phyloP scores from a whole-genome alignment of 1,284 basidiomycete genomes.

The Amylostereum areolatum region DNA sequence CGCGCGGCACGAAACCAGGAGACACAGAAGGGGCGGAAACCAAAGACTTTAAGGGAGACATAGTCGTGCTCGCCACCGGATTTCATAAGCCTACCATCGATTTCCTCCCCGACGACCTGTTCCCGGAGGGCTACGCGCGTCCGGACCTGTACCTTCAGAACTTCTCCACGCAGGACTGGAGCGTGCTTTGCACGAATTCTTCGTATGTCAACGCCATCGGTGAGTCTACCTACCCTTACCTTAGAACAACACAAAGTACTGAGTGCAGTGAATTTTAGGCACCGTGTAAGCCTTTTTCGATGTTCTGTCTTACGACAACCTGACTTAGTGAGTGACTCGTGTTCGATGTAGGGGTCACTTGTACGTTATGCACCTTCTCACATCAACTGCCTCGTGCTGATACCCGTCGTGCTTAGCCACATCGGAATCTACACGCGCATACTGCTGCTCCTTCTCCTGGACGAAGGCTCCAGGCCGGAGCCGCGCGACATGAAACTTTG shows the following conservation, averaged over 20 bases:
- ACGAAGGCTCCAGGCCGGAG: conserved; percentile 42
- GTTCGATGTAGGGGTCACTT: conserved; percentile 29
- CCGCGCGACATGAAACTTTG: conserved; percentile 58
- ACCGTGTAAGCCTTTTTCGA: conserved; percentile 22
- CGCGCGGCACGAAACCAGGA: conserved; percentile 23
- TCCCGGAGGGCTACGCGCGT: conserved; percentile 51
- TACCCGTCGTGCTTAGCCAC: conserved; percentile 29
- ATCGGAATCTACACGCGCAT: conserved; percentile 56
- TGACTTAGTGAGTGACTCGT: conserved; percentile 5
- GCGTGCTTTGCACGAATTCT: conserved; percentile 53
- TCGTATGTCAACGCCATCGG: conserved; percentile 49
- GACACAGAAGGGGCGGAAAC: conserved; percentile 23
- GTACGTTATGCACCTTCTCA: conserved; percentile 20
- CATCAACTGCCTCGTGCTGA: background rate
- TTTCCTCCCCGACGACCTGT: conserved; percentile 53
- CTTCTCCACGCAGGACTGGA: conserved; percentile 56
- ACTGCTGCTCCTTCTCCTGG: conserved; percentile 52
- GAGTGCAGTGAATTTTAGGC: conserved; percentile 1
- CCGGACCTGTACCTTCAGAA: conserved; percentile 62
- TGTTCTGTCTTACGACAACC: background rate
- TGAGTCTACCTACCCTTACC: conserved; percentile 5
- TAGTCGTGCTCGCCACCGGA: conserved; percentile 58
- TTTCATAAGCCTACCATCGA: conserved; percentile 51
- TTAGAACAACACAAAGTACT: background rate
- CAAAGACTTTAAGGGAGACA: conserved; percentile 42